Evolutionary conservation across 306 rosid genomes (phyloP), one percentile per base, ranked within the genome.

Genomic region (Citrullus mucosospermus): DNA sequence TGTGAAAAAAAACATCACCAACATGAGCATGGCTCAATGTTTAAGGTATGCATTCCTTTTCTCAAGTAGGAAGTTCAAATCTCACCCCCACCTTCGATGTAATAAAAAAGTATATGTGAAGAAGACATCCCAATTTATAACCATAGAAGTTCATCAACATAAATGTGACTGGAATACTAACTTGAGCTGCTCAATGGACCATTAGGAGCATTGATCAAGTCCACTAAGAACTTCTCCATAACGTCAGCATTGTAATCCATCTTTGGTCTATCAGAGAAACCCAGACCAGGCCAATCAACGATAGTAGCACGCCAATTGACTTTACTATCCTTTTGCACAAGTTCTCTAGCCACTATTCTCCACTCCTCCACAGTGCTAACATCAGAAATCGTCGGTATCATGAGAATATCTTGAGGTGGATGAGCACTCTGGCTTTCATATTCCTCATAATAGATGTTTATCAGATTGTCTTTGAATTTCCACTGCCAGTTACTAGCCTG

Each of bases 301-400:
- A 94, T 90, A 44, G 96, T 92, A 32, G 96, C 91, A 28, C 93
- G 85, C 89, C 91, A 94, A 83, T 86, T 89, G 83, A 84, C 81
- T 50, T 84, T 53, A 56, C 91, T 91, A 62, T 62, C 86, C 74
- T 87, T 96, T 75, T 84, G 92, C 78, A 87, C 93, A 62, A 94
- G 82, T 70, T 87, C 88, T 79, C 87, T 85, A 14, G 97, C 98
- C 51, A 90, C 98, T 22, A 81, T 68, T 81, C 98, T 90, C 98
- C 98, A 94, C 81, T 94, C 98, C 88, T 94, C 97, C 69, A 94
- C 98, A 4, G 96, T 94, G 75, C 98, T 94, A 34, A 94, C 98
- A 83, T 94, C 98, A 76, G 97, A 94, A 85, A 94, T 90, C 48
- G 97, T 94, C 18, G 98, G 97, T 87, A 94, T 83, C 92, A 94